Evolutionary conservation across 1,284 basidiomycete genomes (phyloP), one percentile per base, ranked within the genome.

Genomic region (Microbotryum saponariae): DNA sequence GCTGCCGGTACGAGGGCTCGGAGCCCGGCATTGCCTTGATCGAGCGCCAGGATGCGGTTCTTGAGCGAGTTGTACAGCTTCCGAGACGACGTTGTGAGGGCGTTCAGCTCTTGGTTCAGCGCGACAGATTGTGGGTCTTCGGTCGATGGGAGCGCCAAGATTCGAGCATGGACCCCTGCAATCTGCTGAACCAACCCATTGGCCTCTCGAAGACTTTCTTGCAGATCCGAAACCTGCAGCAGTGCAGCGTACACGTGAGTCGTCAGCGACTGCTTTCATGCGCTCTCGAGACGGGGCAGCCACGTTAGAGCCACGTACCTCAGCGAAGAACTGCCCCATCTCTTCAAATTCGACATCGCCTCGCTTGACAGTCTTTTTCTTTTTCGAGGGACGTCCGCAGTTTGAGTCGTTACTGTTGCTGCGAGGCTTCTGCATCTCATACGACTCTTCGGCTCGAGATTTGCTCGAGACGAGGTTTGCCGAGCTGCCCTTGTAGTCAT

Each of bases 21-120:
- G 51, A 64, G 59, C 54, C 63, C 67, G 45, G 61, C 70, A 61
- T 62, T 66, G 29, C 58, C 70, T 54, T 63, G 69, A 49, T 66
- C 66, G 56, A 72, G 61, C 12, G 42, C 63, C 29, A 61, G 58
- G 20, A 72, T 59, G 46, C 70, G 70, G 21, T 63, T 60, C n/a
- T 65, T 55, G 45, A 72, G 49, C 14, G 53, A 46, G 46, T 60
- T 59, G 50, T 67, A 66, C 31, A 64, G 60, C 21, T 48, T 47
- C 33, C 66, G 66, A 14, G 67, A 68, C 20, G 56, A 23, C 4
- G 58, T 37, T 8, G 64, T 56, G 18, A 53, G 49, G 5, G 51
- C 47, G 21, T 54, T 42, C 54, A 72, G 65, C 29, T 70, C 58
- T 4, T 54, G 48, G 12, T 51, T 52, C 29, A 67, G 50, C 5